Evolutionary conservation across 768 basidiomycete genomes (phyloP), one percentile per base, ranked within the genome.

Genomic region (Phylloporus rhodoxanthus): DNA sequence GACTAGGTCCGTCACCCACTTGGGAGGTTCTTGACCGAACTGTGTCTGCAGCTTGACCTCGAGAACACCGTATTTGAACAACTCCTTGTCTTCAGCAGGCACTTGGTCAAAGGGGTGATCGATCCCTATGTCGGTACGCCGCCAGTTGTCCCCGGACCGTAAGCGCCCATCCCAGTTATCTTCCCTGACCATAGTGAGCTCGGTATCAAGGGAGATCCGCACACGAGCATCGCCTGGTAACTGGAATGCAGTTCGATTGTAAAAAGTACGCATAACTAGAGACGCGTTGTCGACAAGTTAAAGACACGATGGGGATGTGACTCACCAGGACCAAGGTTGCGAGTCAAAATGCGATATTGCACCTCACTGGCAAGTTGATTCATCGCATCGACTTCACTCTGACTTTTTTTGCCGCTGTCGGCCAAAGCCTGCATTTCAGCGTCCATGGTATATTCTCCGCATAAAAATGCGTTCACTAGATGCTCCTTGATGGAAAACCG

Each of bases 21-120:
- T 75, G 1, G 95, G 95, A 4, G 96, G 94, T 65, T 96, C 82
- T 66, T 97, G 94, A 0, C 96, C 96, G 53, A 85, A 77, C 62
- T 97, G 93, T 2, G 94, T 98, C 70, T 98, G 94, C 21, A 98
- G 71, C 71, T 99, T 99, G 60, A 99, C 93, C 68, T 99, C 96
- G 6, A 99, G 73, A 4, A 99, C 88, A 25, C 94, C 96, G 63
- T 99, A 87, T 75, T 93, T 92, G 81, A 99, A 99, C 4, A 88
- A 70, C 55, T 97, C 94, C 65, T 86, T 90, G 66, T 99, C 96
- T 51, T 85, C 85, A 1, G 73, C 60, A 1, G 74, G 59, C 39
- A 94, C 60, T 61, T 87, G 84, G 14, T 83, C 76, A 66, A 98
- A 98, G 1, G 96, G 95, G 68, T 80, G 75, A 66, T 97, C 90